Evolutionary conservation across 2,329 filamentous ascomycete genomes (phyloP).

Genomic region (Penicillium sp.): DNA sequence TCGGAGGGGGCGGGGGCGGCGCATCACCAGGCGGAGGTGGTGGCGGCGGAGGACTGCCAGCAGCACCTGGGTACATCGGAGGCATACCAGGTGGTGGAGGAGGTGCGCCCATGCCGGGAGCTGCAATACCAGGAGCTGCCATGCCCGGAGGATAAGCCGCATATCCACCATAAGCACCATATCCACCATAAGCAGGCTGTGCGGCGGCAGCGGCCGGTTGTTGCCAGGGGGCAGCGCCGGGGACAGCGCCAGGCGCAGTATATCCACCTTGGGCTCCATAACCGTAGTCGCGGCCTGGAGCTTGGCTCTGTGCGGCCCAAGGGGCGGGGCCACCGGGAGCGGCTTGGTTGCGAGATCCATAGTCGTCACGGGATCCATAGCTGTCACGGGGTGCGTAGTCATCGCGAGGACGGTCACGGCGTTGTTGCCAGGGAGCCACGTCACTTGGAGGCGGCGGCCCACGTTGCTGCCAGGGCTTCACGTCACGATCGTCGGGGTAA

Average conservation of each 20-base stretch:
- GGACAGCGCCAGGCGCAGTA: conserved; percentile 45
- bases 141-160: conserved; percentile 45
- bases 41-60: conserved; percentile 39
- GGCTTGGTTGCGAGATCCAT: conserved; percentile 37
- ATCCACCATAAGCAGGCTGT: conserved; percentile 55
- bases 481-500: conserved; percentile 48
- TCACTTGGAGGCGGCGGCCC: conserved; percentile 67
- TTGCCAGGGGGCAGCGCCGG: conserved; percentile 57
- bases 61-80: conserved; percentile 39
- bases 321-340: conserved; percentile 29
- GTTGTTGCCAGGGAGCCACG: conserved; percentile 71
- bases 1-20: conserved; percentile 47
- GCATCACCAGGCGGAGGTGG: conserved; percentile 41
- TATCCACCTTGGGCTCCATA: conserved; percentile 39
- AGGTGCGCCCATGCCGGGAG: conserved; percentile 43
- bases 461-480: conserved; percentile 87
- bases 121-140: conserved; percentile 52
- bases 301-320: conserved; percentile 35
- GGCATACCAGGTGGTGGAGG: conserved; percentile 48
- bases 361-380: conserved; percentile 40
- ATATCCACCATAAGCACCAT: conserved; percentile 51
- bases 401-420: conserved; percentile 54
- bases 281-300: conserved; percentile 47
- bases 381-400: conserved; percentile 45
- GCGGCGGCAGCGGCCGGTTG: conserved; percentile 51